Percentiles rank a stretch among this genome's conserved stretches.
Conservation (phyloP, 805 yeast genomes). For the Saccharomyces jurei region DNA sequence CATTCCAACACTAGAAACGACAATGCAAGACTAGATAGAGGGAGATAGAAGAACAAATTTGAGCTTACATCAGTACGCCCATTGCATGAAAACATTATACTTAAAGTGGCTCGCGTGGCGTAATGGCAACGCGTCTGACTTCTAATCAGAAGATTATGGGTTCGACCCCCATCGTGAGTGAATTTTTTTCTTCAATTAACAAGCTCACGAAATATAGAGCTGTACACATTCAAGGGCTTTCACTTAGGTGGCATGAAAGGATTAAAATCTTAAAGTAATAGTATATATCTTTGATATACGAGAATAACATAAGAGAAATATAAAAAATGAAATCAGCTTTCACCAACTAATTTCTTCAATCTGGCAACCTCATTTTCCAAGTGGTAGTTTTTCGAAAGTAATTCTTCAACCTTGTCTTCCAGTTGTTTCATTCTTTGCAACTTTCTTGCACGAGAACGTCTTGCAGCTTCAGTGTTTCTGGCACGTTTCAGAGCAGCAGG, state of each 20-base stretch:
- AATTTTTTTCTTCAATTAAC: not conserved
- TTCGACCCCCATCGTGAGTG: conserved; percentile 51
- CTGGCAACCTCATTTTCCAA: conserved; percentile 59
- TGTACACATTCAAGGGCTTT: too few relatives aligned
- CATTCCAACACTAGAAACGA: too few relatives aligned
- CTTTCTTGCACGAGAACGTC: conserved; percentile 89
- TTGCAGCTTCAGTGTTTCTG: conserved; percentile 91
- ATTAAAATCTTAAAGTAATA: not conserved
- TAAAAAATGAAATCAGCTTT: not conserved
- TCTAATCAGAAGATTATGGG: conserved; percentile 50
- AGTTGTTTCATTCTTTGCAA: conserved; percentile 79
- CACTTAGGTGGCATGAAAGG: too few relatives aligned
- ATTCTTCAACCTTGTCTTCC: conserved; percentile 65
- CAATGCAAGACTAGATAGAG: too few relatives aligned
- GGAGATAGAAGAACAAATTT: too few relatives aligned
- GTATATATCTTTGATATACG: not conserved
- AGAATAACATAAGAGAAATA: not conserved
- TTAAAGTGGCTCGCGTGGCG: too few relatives aligned
- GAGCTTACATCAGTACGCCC: too few relatives aligned
- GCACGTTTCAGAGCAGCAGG: conserved; percentile 82
- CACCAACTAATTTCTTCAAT: conserved; percentile 42
- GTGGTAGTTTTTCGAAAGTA: conserved; percentile 49
- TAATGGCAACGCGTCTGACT: conserved; percentile 52
- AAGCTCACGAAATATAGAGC: too few relatives aligned
- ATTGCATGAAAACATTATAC: too few relatives aligned